Percentiles rank a stretch among this genome's conserved stretches.
Conservation (phyloP, 495 filamentous ascomycete genomes). For the Hypoxylon lenormandii region DNA sequence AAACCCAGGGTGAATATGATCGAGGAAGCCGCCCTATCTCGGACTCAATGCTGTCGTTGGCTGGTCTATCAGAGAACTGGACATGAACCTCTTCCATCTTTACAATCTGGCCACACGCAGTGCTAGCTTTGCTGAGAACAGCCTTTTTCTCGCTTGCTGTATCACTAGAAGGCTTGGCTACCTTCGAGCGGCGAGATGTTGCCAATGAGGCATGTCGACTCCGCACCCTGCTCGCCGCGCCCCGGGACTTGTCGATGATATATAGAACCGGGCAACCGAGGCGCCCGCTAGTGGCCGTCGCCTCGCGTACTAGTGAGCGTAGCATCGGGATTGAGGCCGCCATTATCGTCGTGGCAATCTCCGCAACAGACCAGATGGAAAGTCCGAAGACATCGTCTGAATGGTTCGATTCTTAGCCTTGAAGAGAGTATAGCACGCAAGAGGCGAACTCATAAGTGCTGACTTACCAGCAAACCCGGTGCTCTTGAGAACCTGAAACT, state of each 20-base stretch:
- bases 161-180: background rate
- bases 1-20: slow-evolving; percentile 25
- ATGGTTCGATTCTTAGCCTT: background rate
- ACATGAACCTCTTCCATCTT: slow-evolving; percentile 24
- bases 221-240: slow-evolving; percentile 5
- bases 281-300: background rate
- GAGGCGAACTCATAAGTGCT: background rate
- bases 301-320: slow-evolving; percentile 45
- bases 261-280: background rate
- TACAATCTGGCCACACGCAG: slow-evolving; percentile 13
- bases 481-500: slow-evolving; percentile 34
- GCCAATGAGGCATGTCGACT: slow-evolving; percentile 8
- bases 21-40: slow-evolving; percentile 18
- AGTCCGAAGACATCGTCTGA: slow-evolving; percentile 48
- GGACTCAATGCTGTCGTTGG: slow-evolving; percentile 10
- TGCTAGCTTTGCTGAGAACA: background rate
- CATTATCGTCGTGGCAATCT: slow-evolving; percentile 53
- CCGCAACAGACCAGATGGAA: slow-evolving; percentile 48
- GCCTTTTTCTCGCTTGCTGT: slow-evolving; percentile 9
- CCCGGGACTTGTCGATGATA: slow-evolving; percentile 9
- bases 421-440: background rate
- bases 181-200: slow-evolving; percentile 7
- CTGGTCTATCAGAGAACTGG: slow-evolving; percentile 8
- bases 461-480: slow-evolving; percentile 46
- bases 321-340: slow-evolving; percentile 53